Evolutionary conservation across 305 asterid genomes (phyloP), one percentile per base, ranked within the genome.

Genomic region (Nicotiana rustica): DNA sequence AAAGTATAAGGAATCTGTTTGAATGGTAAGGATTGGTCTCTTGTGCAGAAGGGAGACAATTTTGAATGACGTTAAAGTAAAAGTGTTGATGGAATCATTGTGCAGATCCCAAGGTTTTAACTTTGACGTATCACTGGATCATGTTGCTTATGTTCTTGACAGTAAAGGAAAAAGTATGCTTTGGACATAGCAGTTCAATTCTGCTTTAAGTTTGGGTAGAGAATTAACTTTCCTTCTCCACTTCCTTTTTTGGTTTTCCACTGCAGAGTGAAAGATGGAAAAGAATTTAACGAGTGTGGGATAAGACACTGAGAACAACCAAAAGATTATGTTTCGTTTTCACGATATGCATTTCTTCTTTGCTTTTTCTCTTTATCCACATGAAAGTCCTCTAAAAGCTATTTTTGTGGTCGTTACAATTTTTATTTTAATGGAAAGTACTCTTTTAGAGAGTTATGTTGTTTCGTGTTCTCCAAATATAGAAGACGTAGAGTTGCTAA

Each of bases 81-180:
- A 77, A 81, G 80, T 59, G 75, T 35, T 57, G 70, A 29, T 21
- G 41, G 70, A 29, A 29, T 65, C 70, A 65, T 10, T 49, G 81
- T 25, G 84, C 38, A 83, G 75, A 85, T 85, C 87, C 87, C 87
- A 41, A 84, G 87, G 84, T 84, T 84, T 78, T 17, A 69, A 70
- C 60, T 44, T 83, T 14, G 62, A 75, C 15, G 79, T 59, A 75
- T 52, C 79, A 29, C 80, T 79, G 81, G 79, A 83, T 77, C 79
- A 35, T 77, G 83, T 83, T 82, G 35, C 66, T 78, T 79, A 59
- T 68, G 49, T 57, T 68, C 76, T 68, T 59, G 76, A 59, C 84
- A 75, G 15, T 29, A 44, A 19, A 73, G 79, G 41, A 21, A 73
- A 73, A 73, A 29, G 64, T 49, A n/a, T 25, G 62, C 79, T 73